Evolutionary conservation across 2,329 filamentous ascomycete genomes (phyloP).

Genomic region (Pseudogymnoascus sp.): DNA sequence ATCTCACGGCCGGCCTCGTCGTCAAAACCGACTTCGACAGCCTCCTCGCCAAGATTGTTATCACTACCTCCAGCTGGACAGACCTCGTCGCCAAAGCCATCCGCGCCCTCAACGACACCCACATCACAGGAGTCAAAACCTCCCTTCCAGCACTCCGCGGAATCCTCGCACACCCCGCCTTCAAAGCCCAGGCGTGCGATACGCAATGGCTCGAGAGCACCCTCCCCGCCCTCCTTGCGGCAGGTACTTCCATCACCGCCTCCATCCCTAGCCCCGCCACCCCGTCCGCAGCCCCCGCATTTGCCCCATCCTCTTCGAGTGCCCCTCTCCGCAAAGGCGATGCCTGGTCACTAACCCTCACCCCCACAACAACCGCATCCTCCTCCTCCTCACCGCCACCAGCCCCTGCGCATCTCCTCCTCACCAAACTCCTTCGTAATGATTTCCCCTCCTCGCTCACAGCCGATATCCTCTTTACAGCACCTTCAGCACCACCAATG

Average conservation of each 20-base stretch:
- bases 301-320: conserved; percentile 26
- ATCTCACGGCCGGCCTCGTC: conserved; percentile 34
- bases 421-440: conserved; percentile 50
- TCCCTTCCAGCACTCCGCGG: conserved; percentile 49
- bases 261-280: conserved; percentile 29
- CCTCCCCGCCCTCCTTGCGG: conserved; percentile 31
- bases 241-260: conserved; percentile 28
- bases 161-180: conserved; percentile 45
- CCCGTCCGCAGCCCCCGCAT: conserved; percentile 11
- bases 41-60: conserved; percentile 41
- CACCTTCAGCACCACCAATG: conserved; percentile 41
- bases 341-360: conserved; percentile 48
- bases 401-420: conserved; percentile 43
- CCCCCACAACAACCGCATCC: conserved; percentile 25
- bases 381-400: conserved; percentile 18
- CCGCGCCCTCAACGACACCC: conserved; percentile 49
- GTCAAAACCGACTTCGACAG: conserved; percentile 42
- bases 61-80: conserved; percentile 43
- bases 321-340: conserved; percentile 52
- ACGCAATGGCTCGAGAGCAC: conserved; percentile 52
- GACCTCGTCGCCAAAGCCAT: conserved; percentile 46
- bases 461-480: conserved; percentile 42
- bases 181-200: conserved; percentile 41
- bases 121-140: conserved; percentile 51
- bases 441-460: conserved; percentile 51